Evolutionary conservation across 345 rosid genomes (phyloP), one percentile per base, ranked within the genome.

Genomic region (Salix purpurea): DNA sequence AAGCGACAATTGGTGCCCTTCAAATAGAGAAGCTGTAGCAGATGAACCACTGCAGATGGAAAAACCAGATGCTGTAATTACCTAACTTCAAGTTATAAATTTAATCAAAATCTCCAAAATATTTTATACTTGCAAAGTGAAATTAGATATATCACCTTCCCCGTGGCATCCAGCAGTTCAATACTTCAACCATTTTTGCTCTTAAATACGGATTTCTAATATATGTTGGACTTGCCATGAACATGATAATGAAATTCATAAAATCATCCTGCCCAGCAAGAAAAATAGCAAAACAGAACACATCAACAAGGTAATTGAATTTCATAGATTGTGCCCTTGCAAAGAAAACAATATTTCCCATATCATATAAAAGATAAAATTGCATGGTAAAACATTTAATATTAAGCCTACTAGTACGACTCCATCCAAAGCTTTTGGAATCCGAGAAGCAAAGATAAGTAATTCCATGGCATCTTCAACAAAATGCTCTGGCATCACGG

Each of bases 161-260:
- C 65, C 93, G 95, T 39, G 97, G 99, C 95, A 96, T 96, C 98
- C 98, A 96, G 86, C 97, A 91, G 76, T 96, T 94, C 90, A 94
- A 87, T 50, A 92, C 99, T 87, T 96, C 99, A 70, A 96, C 99
- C 99, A 96, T 94, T 87, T 96, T 96, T 75, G 98, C 95, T 83
- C 99, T 90, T 74, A 96, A 92, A 86, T 94, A 94, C 46, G 99
- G 99, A 70, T 96, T 94, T 84, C 91, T 91, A 64, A 96, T 85
- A 76, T 82, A 91, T 34, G 94, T 77, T 9, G 99, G 97, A 85
- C 97, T 94, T 69, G 84, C 97, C 98, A 94, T 94, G 85, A 96
- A 94, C 97, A 96, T 96, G 74, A 96, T 96, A 54, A 94, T 94
- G 85, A 96, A 94, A 84, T 96, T 96, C 97, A 96, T 91, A 85